These are phyloP conservation scores for Laburnicola sp. DNA, from an alignment of 2,329 filamentous ascomycete genomes.

Conservation along the genomic window DNA sequence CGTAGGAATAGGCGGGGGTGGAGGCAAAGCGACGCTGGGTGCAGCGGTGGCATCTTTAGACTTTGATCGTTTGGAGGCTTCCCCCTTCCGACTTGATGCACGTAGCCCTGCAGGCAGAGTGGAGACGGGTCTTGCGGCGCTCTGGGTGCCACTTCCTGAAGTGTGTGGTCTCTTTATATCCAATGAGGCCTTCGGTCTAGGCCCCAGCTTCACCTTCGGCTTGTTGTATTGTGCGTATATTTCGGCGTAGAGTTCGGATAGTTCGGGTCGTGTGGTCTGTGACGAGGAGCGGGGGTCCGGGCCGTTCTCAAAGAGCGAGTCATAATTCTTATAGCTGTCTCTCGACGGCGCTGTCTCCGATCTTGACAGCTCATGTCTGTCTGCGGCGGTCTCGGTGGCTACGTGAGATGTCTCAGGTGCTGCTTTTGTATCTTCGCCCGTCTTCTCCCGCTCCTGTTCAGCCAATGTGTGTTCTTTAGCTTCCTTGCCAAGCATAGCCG, in stretches of 20 bases:
- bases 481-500: constrained; percentile 1
- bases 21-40: constrained; percentile 35
- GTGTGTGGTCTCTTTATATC: constrained; percentile 66
- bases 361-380: constrained; percentile 8
- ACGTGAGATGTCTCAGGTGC: constrained; percentile 25
- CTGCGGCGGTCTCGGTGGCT: constrained; percentile 25
- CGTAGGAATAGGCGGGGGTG: constrained; percentile 41
- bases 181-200: constrained; percentile 78
- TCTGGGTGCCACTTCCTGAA: constrained; percentile 50
- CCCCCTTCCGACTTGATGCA: constrained; percentile 39
- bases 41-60: constrained; percentile 37
- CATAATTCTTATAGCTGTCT: constrained; percentile 39
- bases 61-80: constrained; percentile 41
- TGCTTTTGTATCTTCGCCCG: constrained; percentile 17
- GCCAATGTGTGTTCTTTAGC: constrained; percentile 8
- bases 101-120: constrained; percentile 81
- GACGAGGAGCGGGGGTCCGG: constrained; percentile 51
- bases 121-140: constrained; percentile 69
- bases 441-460: constrained; percentile 12
- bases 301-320: constrained; percentile 38
- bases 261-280: constrained; percentile 45
- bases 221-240: constrained; percentile 62
- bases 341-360: constrained; percentile 12
- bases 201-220: constrained; percentile 86
- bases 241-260: constrained; percentile 49